These are phyloP conservation scores for Daedaleopsis sinensis DNA, from an alignment of 768 basidiomycete species.

Conservation along the genomic window DNA sequence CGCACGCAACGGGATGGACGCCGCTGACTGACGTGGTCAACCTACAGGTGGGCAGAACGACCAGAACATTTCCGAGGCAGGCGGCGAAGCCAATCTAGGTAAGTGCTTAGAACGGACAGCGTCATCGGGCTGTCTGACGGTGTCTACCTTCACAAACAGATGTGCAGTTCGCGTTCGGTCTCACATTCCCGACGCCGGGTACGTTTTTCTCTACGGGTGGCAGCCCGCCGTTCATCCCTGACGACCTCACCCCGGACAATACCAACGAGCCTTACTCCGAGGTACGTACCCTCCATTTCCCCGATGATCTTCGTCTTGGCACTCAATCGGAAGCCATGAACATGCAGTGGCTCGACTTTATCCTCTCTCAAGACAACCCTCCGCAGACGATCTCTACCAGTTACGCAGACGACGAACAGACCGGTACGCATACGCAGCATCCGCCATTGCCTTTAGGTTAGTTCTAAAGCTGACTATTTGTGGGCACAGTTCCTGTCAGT, in stretches of 20 bases:
- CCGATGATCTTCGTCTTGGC: neutral
- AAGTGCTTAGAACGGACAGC: neutral
- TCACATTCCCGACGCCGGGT: conserved; percentile 61
- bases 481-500: conserved; percentile 51
- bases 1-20: no score
- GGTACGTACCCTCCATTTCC: neutral
- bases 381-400: conserved; percentile 72
- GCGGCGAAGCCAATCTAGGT: conserved; percentile 62
- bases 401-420: conserved; percentile 75
- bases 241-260: conserved; percentile 40
- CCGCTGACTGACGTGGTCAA: no score
- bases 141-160: conserved; percentile 35
- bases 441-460: conserved; percentile 40
- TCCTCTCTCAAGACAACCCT: conserved; percentile 45
- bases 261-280: conserved; percentile 51
- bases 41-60: conserved; percentile 48
- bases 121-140: neutral
- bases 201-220: conserved; percentile 69
- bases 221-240: conserved; percentile 58
- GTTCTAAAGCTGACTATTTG: conserved; percentile 17
- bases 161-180: conserved; percentile 66
- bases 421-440: conserved; percentile 40
- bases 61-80: conserved; percentile 54
- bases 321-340: no score
- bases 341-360: conserved; percentile 61